Base-by-base conservation (phyloP, 176 grass and related monocot genomes). In the Guadua angustifolia region DNA sequence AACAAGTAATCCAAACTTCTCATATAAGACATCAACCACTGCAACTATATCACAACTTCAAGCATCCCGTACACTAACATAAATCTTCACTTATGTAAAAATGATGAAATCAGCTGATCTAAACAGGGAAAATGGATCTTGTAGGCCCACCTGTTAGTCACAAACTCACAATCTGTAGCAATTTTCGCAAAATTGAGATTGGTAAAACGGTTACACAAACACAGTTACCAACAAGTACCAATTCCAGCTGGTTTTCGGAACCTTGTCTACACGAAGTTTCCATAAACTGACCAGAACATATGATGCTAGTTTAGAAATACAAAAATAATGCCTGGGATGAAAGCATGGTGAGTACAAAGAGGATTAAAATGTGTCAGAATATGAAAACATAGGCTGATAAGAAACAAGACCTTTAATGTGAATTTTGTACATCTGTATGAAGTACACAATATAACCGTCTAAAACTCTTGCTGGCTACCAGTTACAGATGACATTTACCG, bases 341-440 rank as follows among this genome's bases (percentile, higher is more conserved):
- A 63, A 45, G 74, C 61, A 73, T 15, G 53, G 11, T 14, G 26
- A 79, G 49, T 45, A 60, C n/a, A 77, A 55, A 40, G 32, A 80
- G 12, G 16, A 8, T 16, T 66, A 42, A 86, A 15, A 80, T 29
- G 13, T 24, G 36, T 43, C 32, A 74, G 47, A 33, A 88, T 49
- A 71, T 36, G 56, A 64, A 78, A 65, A 66, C 29, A 78, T 24
- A 38, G 19, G 38, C 38, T 57, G 66, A 44, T 73, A 63, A 73
- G 39, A 78, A 79, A 66, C 58, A 59, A 40, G 43, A 78, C 40
- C 56, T 86, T 86, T 15, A 82, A 82, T 66, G 56, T 72, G 57
- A 77, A 66, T 67, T 86, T 76, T 86, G 67, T 67, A 83, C 79
- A 90, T 67, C 40, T 86, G 73, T 65, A 39, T 13, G 38, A 79